These are phyloP conservation scores for Diaporthe vaccinii DNA, from an alignment of 2,329 filamentous ascomycete species.

Conservation along the genomic window DNA sequence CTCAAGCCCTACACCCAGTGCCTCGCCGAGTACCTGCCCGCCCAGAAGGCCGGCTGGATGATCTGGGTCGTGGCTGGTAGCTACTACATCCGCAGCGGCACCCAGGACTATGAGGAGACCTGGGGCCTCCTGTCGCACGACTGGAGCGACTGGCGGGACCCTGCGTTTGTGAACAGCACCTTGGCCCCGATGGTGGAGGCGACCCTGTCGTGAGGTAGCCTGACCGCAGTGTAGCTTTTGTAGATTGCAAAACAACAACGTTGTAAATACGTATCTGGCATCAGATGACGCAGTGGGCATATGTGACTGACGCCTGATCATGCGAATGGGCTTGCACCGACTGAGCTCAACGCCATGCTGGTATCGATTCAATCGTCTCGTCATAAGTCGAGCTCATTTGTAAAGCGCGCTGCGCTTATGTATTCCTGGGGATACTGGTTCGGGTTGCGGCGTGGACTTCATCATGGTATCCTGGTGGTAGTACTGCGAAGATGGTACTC, in stretches of 20 bases:
- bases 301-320: background rate
- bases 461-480: background rate
- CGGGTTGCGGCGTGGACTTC: background rate
- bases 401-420: background rate
- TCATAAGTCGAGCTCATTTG: background rate
- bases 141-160: constrained; percentile 65
- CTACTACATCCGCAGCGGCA: constrained; percentile 68
- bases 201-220: constrained; percentile 44
- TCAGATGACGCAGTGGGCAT: background rate
- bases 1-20: constrained; percentile 65
- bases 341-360: background rate
- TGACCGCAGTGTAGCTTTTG: background rate
- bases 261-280: background rate
- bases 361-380: background rate
- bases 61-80: constrained; percentile 71
- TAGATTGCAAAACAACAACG: background rate
- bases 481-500: too few relatives aligned
- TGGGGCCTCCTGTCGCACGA: constrained; percentile 70
- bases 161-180: constrained; percentile 56
- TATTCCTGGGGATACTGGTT: background rate
- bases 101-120: constrained; percentile 68
- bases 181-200: constrained; percentile 57
- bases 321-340: background rate
- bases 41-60: constrained; percentile 67
- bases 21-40: constrained; percentile 62